Percentiles rank a stretch among this genome's conserved stretches.
phyloP scores from a whole-genome alignment of 225 moss, liverwort and hornwort species.

The Neckera pumila region DNA sequence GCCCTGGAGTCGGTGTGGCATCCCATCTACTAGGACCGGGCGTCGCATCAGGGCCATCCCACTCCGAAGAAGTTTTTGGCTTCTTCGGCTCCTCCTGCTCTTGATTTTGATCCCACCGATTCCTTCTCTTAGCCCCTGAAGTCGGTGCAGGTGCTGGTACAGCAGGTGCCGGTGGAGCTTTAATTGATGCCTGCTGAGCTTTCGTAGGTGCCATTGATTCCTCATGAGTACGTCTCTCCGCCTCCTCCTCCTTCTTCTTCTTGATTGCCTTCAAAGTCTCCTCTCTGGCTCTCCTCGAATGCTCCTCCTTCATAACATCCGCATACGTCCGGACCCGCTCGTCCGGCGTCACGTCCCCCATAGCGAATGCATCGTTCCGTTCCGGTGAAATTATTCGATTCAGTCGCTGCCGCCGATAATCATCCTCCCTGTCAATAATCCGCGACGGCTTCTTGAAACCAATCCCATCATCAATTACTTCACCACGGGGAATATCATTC shows the following conservation, averaged over 20 bases:
- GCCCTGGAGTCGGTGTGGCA: conserved; percentile 92
- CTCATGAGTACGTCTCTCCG: conserved; percentile 69
- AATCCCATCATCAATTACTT: conserved; percentile 62
- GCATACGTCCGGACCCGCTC: conserved; percentile 74
- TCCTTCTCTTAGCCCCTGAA: conserved; percentile 75
- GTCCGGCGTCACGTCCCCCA: conserved; percentile 95
- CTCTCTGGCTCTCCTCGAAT: conserved; percentile 62
- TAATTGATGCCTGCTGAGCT: conserved; percentile 31
- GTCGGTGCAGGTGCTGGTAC: conserved; percentile 22
- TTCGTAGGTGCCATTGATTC: conserved; percentile 58
- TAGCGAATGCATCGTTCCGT: conserved; percentile 90
- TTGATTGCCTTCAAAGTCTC: conserved; percentile 74
- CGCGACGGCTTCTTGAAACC: conserved; percentile 93
- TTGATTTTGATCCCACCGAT: conserved; percentile 87
- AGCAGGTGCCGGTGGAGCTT: conserved; percentile 14
- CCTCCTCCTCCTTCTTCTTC: conserved; percentile 94
- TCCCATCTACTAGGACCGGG: conserved; percentile 97
- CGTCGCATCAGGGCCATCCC: conserved; percentile 94
- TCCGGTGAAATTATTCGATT: conserved; percentile 84
- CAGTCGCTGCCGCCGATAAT: conserved; percentile 79
- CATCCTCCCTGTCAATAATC: conserved; percentile 96
- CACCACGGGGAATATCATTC: conserved; percentile 71
- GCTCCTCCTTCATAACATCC: conserved; percentile 92
- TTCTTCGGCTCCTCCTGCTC: conserved; percentile 90
- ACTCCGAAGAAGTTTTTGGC: conserved; percentile 75